These are phyloP conservation scores for Lentinula sp. DNA, from an alignment of 768 basidiomycete species.

Conservation along the genomic window DNA sequence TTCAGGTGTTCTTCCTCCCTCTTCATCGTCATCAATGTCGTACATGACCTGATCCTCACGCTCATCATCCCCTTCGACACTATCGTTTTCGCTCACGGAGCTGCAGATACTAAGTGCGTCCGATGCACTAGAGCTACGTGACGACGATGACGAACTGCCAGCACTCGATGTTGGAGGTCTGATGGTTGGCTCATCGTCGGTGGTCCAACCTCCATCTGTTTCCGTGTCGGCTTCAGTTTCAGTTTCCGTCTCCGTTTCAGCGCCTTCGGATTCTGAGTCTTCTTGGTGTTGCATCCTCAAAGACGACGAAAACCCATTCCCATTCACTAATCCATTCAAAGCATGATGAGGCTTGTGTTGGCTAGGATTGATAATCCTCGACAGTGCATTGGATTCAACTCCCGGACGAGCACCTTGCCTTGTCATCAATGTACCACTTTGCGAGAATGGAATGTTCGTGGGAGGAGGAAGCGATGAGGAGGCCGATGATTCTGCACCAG, in stretches of 20 bases:
- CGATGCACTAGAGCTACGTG: slow-evolving; percentile 14
- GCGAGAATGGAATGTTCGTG: neutral
- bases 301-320: neutral
- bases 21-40: slow-evolving; percentile 19
- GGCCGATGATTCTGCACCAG: slow-evolving; percentile 15
- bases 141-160: slow-evolving; percentile 8
- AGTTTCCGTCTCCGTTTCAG: slow-evolving; percentile 21
- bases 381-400: neutral
- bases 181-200: slow-evolving; percentile 83
- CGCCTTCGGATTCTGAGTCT: slow-evolving; percentile 18
- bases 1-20: slow-evolving; percentile 15
- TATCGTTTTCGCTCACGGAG: slow-evolving; percentile 13
- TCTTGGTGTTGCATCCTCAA: neutral
- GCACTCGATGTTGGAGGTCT: slow-evolving; percentile 34
- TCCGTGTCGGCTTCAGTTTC: slow-evolving; percentile 38
- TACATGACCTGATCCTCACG: slow-evolving; percentile 13
- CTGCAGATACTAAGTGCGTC: slow-evolving; percentile 20
- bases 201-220: slow-evolving; percentile 52
- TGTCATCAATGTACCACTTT: neutral
- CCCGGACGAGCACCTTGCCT: neutral
- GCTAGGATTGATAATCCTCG: slow-evolving; percentile 1
- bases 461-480: neutral
- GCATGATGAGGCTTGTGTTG: slow-evolving; percentile 4
- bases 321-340: slow-evolving; percentile 1
- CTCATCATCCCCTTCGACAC: slow-evolving; percentile 15